Percentiles rank a stretch among this genome's conserved stretches.
phyloP scores from a whole-genome alignment of 768 basidiomycete species.

The Trametes elegans region DNA sequence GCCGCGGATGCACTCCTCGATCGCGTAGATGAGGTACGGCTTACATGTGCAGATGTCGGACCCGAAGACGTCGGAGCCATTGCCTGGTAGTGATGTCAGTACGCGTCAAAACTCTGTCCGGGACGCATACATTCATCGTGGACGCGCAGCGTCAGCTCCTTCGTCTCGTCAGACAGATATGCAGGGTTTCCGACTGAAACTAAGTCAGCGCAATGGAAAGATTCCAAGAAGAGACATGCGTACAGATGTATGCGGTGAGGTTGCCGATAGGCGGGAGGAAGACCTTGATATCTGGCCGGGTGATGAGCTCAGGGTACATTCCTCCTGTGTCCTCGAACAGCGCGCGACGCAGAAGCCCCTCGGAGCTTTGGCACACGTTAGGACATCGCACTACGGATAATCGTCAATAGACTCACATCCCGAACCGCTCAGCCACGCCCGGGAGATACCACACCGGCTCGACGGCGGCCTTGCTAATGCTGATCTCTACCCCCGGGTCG shows the following conservation, averaged over 20 bases:
- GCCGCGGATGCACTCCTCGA: conserved; percentile 86
- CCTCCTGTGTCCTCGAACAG: conserved; percentile 96
- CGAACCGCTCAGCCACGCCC: conserved; percentile 91
- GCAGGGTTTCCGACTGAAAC: conserved; percentile 76
- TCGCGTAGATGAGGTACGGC: conserved; percentile 89
- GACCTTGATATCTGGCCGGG: conserved; percentile 91
- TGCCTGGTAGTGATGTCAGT: conserved; percentile 47
- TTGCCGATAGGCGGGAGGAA: conserved; percentile 95
- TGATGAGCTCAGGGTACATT: conserved; percentile 95
- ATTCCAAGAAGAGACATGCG: conserved; percentile 12
- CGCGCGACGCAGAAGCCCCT: conserved; percentile 80
- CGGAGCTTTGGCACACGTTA: conserved; percentile 50
- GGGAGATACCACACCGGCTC: conserved; percentile 97
- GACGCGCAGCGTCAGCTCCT: conserved; percentile 83
- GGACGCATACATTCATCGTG: conserved; percentile 87
- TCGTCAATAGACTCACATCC: conserved; percentile 57
- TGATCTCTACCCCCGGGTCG: conserved; percentile 82
- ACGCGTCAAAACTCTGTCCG: not conserved
- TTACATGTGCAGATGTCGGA: conserved; percentile 93
- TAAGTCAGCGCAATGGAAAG: conserved; percentile 3
- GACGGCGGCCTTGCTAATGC: conserved; percentile 88
- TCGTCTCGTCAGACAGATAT: conserved; percentile 68
- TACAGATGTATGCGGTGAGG: conserved; percentile 89
- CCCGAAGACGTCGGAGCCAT: conserved; percentile 95
- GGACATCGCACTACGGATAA: not conserved